Evolutionary conservation across 805 yeast species (phyloP).

Genomic region (Zygosaccharomyces pseudorouxii): DNA sequence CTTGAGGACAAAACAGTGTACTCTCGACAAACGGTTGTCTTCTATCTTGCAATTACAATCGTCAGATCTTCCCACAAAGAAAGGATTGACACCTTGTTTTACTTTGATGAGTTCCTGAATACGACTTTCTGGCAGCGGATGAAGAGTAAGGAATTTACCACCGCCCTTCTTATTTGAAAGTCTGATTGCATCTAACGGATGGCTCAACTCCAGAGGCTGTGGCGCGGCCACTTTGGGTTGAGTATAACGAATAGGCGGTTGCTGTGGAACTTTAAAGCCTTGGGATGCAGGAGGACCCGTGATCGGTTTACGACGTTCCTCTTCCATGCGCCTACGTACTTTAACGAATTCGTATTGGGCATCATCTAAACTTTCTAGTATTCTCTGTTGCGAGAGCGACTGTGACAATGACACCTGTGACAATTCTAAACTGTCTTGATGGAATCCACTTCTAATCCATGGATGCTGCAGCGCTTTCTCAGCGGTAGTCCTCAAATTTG

Average conservation of each 20-base stretch:
- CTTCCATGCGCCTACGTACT: slow-evolving; percentile 20
- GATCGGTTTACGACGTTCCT: slow-evolving; percentile 13
- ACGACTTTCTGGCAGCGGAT: slow-evolving; percentile 46
- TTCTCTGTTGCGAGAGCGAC: slow-evolving; percentile 62
- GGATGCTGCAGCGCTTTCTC: slow-evolving; percentile 69
- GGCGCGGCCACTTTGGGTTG: slow-evolving; percentile 22
- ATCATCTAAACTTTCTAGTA: slow-evolving; percentile 37
- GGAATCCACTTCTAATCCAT: slow-evolving; percentile 53
- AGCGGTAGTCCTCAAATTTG: slow-evolving; percentile 68
- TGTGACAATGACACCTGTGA: slow-evolving; percentile 59
- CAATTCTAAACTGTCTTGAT: slow-evolving; percentile 10
- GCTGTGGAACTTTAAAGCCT: slow-evolving; percentile 30
- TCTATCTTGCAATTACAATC: slow-evolving; percentile 56
- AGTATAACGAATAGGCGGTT: slow-evolving; percentile 28
- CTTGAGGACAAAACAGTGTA: slow-evolving; percentile 68
- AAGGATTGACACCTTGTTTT: slow-evolving; percentile 63
- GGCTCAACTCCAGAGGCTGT: slow-evolving; percentile 11
- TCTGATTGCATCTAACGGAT: slow-evolving; percentile 7
- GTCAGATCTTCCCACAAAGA: slow-evolving; percentile 68
- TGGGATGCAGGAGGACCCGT: slow-evolving; percentile 11
- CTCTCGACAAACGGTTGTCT: slow-evolving; percentile 77
- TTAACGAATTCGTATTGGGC: slow-evolving; percentile 30
- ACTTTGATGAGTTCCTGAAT: slow-evolving; percentile 48
- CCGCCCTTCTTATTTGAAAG: slow-evolving; percentile 23
- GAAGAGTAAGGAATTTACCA: slow-evolving; percentile 61